Conservation (phyloP, 805 yeast species). For the Candida ovalis region DNA sequence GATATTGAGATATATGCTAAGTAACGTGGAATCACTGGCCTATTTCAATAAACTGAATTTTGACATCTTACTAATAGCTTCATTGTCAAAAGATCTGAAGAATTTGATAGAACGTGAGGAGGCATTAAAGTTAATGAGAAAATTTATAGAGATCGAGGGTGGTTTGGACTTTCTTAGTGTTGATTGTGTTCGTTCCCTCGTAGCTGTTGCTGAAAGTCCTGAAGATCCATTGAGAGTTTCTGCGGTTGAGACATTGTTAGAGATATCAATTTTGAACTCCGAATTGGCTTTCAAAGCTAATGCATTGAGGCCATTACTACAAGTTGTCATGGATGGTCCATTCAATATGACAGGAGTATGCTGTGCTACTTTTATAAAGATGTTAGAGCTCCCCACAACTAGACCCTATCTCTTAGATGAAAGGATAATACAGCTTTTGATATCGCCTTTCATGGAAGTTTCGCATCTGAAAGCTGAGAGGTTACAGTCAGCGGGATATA, state of each 20-base stretch:
- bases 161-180: conserved; percentile 53
- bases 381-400: conserved; percentile 55
- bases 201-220: conserved; percentile 54
- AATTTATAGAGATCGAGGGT: conserved; percentile 49
- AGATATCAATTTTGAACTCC: conserved; percentile 44
- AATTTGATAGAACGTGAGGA: conserved; percentile 65
- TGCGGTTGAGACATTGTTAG: conserved; percentile 52
- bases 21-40: conserved; percentile 50
- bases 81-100: conserved; percentile 52
- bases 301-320: conserved; percentile 42
- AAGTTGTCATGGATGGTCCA: conserved; percentile 52
- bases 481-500: conserved; percentile 55
- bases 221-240: conserved; percentile 48
- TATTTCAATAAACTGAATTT: conserved; percentile 51
- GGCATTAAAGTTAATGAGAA: conserved; percentile 67
- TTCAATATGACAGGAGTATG: conserved; percentile 40
- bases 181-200: conserved; percentile 65
- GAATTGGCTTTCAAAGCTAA: conserved; percentile 39
- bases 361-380: conserved; percentile 45
- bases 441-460: conserved; percentile 69
- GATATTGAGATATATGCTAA: conserved; percentile 61
- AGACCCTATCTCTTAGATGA: conserved; percentile 55
- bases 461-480: conserved; percentile 46
- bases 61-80: conserved; percentile 58
- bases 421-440: conserved; percentile 55